These are phyloP conservation scores for Lenwebbia sp. DNA, from an alignment of 345 rosid species.

Conservation along the genomic window DNA sequence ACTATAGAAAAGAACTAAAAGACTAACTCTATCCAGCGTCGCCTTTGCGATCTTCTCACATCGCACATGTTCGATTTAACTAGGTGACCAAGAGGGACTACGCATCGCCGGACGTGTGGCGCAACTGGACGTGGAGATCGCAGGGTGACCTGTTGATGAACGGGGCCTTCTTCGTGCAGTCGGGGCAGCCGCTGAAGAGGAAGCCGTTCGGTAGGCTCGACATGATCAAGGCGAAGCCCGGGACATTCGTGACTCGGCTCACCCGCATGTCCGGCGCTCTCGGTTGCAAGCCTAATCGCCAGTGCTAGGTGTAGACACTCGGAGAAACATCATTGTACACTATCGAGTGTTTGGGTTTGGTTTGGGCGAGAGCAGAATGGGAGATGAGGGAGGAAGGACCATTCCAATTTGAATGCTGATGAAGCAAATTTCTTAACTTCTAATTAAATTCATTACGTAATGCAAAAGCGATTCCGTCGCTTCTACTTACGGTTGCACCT, in stretches of 20 bases:
- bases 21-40: neutral
- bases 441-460: neutral
- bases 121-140: constrained; percentile 60
- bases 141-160: constrained; percentile 52
- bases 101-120: constrained; percentile 31
- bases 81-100: constrained; percentile 60
- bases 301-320: neutral
- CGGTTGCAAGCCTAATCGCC: constrained; percentile 11
- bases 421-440: neutral
- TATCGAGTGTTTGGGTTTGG: neutral
- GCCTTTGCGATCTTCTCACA: neutral
- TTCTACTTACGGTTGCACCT: neutral
- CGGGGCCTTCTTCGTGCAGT: constrained; percentile 59
- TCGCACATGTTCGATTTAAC: neutral
- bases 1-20: neutral
- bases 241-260: constrained; percentile 23
- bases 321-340: neutral
- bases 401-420: neutral
- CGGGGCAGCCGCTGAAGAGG: constrained; percentile 19
- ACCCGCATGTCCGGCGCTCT: constrained; percentile 47
- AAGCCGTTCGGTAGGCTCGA: neutral
- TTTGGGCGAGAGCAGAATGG: neutral
- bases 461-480: neutral
- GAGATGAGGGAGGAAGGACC: neutral
- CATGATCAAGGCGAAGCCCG: constrained; percentile 36